Conservation (phyloP, 805 yeast species). For the Candida michaelii region DNA sequence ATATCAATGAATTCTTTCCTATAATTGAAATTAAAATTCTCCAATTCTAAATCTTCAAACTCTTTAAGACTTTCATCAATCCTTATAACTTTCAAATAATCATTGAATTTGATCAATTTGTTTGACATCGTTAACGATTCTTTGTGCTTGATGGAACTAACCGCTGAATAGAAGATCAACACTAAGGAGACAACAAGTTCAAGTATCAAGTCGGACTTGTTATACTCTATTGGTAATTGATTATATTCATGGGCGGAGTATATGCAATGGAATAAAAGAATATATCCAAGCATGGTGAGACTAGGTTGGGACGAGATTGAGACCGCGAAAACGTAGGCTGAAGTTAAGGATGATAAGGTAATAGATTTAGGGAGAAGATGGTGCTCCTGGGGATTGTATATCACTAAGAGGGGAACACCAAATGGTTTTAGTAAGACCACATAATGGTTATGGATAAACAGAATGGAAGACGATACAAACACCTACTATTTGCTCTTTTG, state of each 20-base stretch:
- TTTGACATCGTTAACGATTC: slow-evolving; percentile 23
- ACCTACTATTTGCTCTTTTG: no score
- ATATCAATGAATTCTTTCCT: slow-evolving; percentile 51
- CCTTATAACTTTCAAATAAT: slow-evolving; percentile 47
- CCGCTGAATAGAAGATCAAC: slow-evolving; percentile 40
- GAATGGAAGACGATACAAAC: no score
- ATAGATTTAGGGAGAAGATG: no score
- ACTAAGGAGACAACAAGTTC: slow-evolving; percentile 53
- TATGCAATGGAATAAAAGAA: slow-evolving; percentile 46
- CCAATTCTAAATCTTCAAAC: slow-evolving; percentile 47
- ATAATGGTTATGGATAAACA: no score
- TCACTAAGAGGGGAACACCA: no score
- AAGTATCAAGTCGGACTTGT: slow-evolving; percentile 41
- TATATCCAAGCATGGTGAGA: slow-evolving; percentile 9
- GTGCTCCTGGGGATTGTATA: no score
- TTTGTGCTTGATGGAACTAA: slow-evolving; percentile 28
- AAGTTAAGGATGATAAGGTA: not conserved
- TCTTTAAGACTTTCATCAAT: slow-evolving; percentile 46
- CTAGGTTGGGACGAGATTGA: no score
- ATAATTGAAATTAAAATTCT: slow-evolving; percentile 23
- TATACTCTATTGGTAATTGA: slow-evolving; percentile 26
- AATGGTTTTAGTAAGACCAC: no score
- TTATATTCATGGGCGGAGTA: slow-evolving; percentile 56
- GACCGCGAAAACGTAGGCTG: no score
- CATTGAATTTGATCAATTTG: slow-evolving; percentile 25